Conservation (phyloP, 192 early-diverging fungal genomes). For the Cladochytrium replicatum region DNA sequence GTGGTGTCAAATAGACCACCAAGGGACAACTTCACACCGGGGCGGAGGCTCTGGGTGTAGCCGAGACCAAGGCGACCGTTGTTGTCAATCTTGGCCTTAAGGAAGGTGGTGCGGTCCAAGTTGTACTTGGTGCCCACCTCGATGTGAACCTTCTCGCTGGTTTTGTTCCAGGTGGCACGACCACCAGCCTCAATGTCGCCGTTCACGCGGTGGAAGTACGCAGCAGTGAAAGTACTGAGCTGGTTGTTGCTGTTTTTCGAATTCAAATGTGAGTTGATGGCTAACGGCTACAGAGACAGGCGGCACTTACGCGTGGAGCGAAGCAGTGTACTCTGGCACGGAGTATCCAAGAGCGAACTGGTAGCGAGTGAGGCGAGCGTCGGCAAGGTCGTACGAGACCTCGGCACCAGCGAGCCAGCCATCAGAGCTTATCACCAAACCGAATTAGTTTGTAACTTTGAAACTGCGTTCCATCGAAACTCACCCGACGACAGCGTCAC, state of each 20-base stretch:
- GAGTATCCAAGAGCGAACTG: constrained; percentile 80
- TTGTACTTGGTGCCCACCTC: constrained; percentile 93
- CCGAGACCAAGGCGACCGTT: constrained; percentile 81
- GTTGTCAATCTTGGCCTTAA: constrained; percentile 67
- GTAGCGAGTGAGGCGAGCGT: constrained; percentile 82
- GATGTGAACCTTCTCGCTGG: constrained; percentile 58
- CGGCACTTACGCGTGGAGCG: constrained; percentile 65
- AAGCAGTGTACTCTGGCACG: constrained; percentile 76
- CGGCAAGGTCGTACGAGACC: constrained; percentile 84
- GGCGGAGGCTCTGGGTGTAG: constrained; percentile 86
- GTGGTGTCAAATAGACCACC: constrained; percentile 92
- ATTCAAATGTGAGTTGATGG: background rate
- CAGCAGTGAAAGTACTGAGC: constrained; percentile 77
- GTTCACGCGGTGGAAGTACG: constrained; percentile 96
- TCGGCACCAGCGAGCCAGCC: constrained; percentile 90
- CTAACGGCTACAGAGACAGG: background rate
- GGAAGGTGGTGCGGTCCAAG: constrained; percentile 77
- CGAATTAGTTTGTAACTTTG: background rate
- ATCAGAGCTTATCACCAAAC: constrained; percentile 44
- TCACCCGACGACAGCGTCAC: constrained; percentile 74
- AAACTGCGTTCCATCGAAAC: background rate
- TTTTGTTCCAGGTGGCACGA: constrained; percentile 81
- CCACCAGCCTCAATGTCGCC: constrained; percentile 88
- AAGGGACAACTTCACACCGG: constrained; percentile 87
- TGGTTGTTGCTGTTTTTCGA: constrained; percentile 73